These are phyloP conservation scores for Staphylotrichum longicolle DNA, from an alignment of 495 filamentous ascomycete genomes.

Conservation along the genomic window DNA sequence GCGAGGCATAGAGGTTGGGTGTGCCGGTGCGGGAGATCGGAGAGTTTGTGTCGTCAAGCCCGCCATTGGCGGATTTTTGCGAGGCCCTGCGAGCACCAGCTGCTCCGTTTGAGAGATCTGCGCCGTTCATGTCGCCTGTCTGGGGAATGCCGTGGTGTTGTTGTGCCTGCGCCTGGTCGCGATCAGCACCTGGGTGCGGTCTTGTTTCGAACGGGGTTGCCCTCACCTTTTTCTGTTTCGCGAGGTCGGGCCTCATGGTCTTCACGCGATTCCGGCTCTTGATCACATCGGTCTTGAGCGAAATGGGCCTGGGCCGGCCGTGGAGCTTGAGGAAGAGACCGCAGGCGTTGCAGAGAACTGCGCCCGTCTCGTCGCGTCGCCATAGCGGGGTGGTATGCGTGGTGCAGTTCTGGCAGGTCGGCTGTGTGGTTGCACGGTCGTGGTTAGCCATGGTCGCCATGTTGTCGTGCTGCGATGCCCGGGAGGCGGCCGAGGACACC, in stretches of 20 bases:
- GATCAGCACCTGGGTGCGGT: slow-evolving; percentile 7
- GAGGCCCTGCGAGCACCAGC: slow-evolving; percentile 58
- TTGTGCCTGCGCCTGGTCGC: slow-evolving; percentile 15
- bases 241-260: slow-evolving; percentile 70
- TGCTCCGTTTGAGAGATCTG: slow-evolving; percentile 44
- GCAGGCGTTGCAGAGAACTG: slow-evolving; percentile 99
- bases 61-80: slow-evolving; percentile 68
- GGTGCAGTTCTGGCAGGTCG: slow-evolving; percentile 93
- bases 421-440: slow-evolving; percentile 71
- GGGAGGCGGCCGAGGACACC: not conserved
- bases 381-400: slow-evolving; percentile 96
- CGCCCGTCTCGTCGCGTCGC: slow-evolving; percentile 92
- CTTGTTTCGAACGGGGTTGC: not conserved
- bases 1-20: slow-evolving; percentile 62
- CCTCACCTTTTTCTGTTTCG: slow-evolving; percentile 81
- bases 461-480: slow-evolving; percentile 17
- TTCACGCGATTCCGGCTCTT: slow-evolving; percentile 99
- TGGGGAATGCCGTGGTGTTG: slow-evolving; percentile 49
- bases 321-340: slow-evolving; percentile 97
- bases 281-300: slow-evolving; percentile 98
- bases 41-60: slow-evolving; percentile 76
- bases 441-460: slow-evolving; percentile 48
- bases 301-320: slow-evolving; percentile 86
- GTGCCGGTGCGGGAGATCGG: slow-evolving; percentile 86
- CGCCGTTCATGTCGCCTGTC: slow-evolving; percentile 58